Base-by-base conservation (phyloP, 108 stramenopile genomes). In the Fistulifera pelliculosa region DNA sequence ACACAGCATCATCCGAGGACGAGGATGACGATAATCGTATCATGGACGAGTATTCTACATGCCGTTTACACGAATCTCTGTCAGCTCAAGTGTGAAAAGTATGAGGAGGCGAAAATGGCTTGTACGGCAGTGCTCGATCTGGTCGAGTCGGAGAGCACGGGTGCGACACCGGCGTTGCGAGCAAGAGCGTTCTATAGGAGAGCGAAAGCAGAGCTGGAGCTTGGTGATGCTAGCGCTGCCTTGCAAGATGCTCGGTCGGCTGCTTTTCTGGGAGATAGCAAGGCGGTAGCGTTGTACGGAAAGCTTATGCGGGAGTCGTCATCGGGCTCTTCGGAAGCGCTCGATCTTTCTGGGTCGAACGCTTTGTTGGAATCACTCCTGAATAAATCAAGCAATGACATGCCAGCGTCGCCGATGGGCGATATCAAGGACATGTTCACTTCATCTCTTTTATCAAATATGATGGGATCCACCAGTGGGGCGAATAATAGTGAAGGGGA, bases 191-290 rank as follows among this genome's bases (percentile, higher is more conserved):
- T 81, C 54, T 74, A 85, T 57, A 74, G 90, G 28, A 66, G 90
- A 12, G 85, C 90, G 44, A 87, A 87, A 60, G 90, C 85, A 15
- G 54, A 75, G 38, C 51, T 87, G 64, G 75, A 63, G 13, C 35
- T 92, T n/a, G 74, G 61, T 0, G 81, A 83, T 60, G 47, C 54
- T 0, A 61, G 58, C 15, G 81, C 78, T 19, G 90, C 90, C 27
- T 58, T 80, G 26, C 68, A 76, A 50, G 90, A 92, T 71, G 85
- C 90, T 1, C 57, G 78, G 25, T 53, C 67, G 26, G 85, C 85
- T 1, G 83, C 85, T 13, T 92, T 82, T 61, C 61, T 92, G 60
- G 90, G 90, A 8, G 90, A 92, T 73, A 65, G 73, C 28, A 87
- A 85, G 53, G 90, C 83, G 11, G 83, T 86, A 12, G 68, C 68